Percentiles rank a stretch among this genome's conserved stretches.
Evolutionary conservation across 371 early-diverging fungal species (phyloP).

Genomic region (Mortierella sp.): DNA sequence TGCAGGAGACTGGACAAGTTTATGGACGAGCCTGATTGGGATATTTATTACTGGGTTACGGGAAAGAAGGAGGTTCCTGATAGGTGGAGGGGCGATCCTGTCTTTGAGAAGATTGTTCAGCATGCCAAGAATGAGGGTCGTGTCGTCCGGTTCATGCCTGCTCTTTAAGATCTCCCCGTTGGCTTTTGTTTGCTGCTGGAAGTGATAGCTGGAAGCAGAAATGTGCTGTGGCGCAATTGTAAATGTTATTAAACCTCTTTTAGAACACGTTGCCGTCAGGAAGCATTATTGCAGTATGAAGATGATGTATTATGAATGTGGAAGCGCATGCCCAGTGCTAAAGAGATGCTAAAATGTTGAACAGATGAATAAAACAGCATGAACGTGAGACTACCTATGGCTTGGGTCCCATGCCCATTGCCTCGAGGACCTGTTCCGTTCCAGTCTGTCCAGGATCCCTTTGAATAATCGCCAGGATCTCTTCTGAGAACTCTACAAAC

Average conservation of each 20-base stretch:
- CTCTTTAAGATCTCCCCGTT: conserved; percentile 53
- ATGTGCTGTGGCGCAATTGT: background rate
- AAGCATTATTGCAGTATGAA: background rate
- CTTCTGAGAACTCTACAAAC: conserved; percentile 55
- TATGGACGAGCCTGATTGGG: conserved; percentile 96
- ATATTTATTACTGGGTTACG: conserved; percentile 94
- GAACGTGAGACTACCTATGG: background rate
- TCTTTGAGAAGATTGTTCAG: conserved; percentile 72
- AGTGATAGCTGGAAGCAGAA: too few relatives aligned
- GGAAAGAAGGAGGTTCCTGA: conserved; percentile 77
- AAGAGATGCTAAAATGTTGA: background rate
- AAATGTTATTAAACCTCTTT: background rate
- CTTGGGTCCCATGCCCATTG: conserved; percentile 47
- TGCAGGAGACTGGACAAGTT: conserved; percentile 86
- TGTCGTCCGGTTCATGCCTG: conserved; percentile 81
- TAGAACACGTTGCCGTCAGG: background rate
- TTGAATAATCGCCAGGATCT: conserved; percentile 38
- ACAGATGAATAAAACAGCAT: background rate
- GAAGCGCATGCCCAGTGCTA: background rate
- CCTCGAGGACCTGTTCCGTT: conserved; percentile 52
- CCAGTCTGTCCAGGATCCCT: conserved; percentile 43
- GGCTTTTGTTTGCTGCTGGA: too few relatives aligned
- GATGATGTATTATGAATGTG: background rate
- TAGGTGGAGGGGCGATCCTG: conserved; percentile 61
- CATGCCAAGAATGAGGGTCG: conserved; percentile 81